Conservation (phyloP, 257 asterid species). For the Fraxinus americana region DNA sequence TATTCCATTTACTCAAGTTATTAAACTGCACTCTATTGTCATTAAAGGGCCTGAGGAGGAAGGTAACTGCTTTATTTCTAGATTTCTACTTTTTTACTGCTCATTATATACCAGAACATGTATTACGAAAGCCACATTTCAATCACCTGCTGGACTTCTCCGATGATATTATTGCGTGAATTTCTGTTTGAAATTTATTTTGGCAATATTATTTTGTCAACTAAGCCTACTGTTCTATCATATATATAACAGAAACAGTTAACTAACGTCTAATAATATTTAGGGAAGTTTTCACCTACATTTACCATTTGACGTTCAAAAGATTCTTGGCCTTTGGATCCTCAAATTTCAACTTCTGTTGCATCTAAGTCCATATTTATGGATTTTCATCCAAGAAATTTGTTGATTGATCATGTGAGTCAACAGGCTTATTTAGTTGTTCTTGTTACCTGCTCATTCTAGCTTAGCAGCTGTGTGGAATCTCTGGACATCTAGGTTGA, state of each 20-base stretch:
- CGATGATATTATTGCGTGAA: background rate
- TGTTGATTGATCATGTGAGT: background rate
- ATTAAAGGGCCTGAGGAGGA: slow-evolving; percentile 89
- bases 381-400: background rate
- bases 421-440: background rate
- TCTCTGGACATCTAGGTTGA: background rate
- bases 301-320: slow-evolving; percentile 6
- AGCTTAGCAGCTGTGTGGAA: background rate
- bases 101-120: background rate
- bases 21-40: slow-evolving; percentile 77
- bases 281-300: background rate
- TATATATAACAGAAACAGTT: background rate
- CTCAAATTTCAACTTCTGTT: background rate
- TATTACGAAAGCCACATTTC: background rate
- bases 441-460: background rate
- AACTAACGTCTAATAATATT: background rate
- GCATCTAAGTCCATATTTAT: background rate
- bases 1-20: slow-evolving; percentile 84
- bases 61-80: slow-evolving; percentile 43
- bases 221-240: background rate
- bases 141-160: slow-evolving; percentile 10
- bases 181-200: slow-evolving; percentile 1
- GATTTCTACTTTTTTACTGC: background rate
- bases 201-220: background rate
- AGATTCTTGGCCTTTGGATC: background rate